Conservation (phyloP, 768 basidiomycete genomes). For the Fibroporia radiculosa region DNA sequence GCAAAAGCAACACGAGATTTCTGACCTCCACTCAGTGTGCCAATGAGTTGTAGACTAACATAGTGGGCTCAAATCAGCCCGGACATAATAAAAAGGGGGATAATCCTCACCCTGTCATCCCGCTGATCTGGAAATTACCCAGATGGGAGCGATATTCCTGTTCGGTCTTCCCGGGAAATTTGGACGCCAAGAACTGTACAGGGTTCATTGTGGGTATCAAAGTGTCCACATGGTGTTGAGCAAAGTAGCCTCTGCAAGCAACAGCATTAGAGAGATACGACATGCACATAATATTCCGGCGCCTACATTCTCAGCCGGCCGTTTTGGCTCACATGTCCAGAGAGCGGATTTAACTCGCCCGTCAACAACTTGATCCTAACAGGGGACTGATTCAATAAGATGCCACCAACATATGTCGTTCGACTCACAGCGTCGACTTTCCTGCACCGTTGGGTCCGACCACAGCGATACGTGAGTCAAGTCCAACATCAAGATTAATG, state of each 20-base stretch:
- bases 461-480: slow-evolving; percentile 93
- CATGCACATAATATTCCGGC: not conserved
- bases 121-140: slow-evolving; percentile 96
- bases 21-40: slow-evolving; percentile 90
- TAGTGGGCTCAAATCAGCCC: not conserved
- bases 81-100: not conserved
- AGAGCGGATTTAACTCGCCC: slow-evolving; percentile 65
- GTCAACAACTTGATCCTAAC: slow-evolving; percentile 91
- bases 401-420: no score
- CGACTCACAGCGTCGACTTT: slow-evolving; percentile 83
- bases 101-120: slow-evolving; percentile 72
- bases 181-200: slow-evolving; percentile 86
- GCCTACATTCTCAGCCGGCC: slow-evolving; percentile 82
- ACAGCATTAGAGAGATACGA: slow-evolving; percentile 2
- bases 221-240: slow-evolving; percentile 94
- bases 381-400: no score
- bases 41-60: slow-evolving; percentile 74
- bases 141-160: slow-evolving; percentile 95
- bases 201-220: slow-evolving; percentile 81
- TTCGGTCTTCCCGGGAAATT: slow-evolving; percentile 90
- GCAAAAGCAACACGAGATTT: slow-evolving; percentile 95
- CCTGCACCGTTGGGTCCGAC: slow-evolving; percentile 95
- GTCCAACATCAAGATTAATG: slow-evolving; percentile 84
- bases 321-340: slow-evolving; percentile 83
- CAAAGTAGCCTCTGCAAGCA: slow-evolving; percentile 69